phyloP scores from a whole-genome alignment of 371 early-diverging fungal species.

The Mortierella sp. region DNA sequence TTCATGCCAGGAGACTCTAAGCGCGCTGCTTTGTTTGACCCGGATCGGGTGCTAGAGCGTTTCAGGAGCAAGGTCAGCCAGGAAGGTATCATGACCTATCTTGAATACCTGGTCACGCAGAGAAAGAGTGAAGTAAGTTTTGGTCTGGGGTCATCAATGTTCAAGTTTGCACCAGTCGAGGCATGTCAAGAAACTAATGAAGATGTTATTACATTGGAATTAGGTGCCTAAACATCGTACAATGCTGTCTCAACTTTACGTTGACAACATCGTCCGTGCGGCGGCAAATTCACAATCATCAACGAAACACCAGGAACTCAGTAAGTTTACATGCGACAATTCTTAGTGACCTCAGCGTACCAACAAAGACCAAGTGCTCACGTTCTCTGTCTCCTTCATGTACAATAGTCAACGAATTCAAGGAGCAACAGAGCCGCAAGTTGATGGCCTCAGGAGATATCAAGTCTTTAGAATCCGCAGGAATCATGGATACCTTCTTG shows the following conservation, averaged over 20 bases:
- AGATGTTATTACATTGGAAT: neutral
- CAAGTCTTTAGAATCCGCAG: neutral
- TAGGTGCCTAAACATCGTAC: slow-evolving; percentile 31
- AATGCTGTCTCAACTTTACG: slow-evolving; percentile 28
- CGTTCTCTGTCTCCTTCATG: neutral
- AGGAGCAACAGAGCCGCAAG: slow-evolving; percentile 14
- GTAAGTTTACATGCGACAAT: slow-evolving; percentile 3
- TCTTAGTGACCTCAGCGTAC: too few relatives aligned
- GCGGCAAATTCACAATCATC: neutral
- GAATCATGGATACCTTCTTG: slow-evolving; percentile 23
- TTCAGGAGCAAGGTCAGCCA: slow-evolving; percentile 60
- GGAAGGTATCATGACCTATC: slow-evolving; percentile 61
- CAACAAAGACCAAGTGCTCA: neutral
- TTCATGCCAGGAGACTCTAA: slow-evolving; percentile 56
- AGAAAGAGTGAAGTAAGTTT: slow-evolving; percentile 61
- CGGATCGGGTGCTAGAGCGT: slow-evolving; percentile 63
- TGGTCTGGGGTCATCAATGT: neutral
- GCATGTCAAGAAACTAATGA: neutral
- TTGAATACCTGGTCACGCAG: slow-evolving; percentile 70
- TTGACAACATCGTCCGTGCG: slow-evolving; percentile 18
- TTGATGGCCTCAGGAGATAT: slow-evolving; percentile 4
- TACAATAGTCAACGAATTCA: slow-evolving; percentile 25
- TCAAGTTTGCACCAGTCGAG: neutral
- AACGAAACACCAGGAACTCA: slow-evolving; percentile 18
- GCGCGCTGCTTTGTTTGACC: slow-evolving; percentile 65